phyloP scores from a whole-genome alignment of 176 grass and related monocot genomes.

The Puya raimondii region DNA sequence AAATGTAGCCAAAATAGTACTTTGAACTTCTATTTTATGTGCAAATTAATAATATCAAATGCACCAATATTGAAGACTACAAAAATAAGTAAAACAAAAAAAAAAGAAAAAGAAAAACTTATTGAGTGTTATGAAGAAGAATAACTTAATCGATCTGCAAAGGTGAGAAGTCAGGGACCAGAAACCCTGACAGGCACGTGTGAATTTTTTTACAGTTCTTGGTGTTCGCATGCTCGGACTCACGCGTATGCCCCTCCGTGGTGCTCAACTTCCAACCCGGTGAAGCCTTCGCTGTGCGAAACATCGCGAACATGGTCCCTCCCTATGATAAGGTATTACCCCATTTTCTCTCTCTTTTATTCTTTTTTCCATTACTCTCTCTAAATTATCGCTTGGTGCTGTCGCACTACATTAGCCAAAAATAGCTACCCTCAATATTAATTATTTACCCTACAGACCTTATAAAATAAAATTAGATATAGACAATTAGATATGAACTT shows the following conservation, averaged over 20 bases:
- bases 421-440: not conserved
- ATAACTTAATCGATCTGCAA: not conserved
- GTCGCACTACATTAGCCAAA: not conserved
- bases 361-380: not conserved
- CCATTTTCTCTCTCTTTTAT: not conserved
- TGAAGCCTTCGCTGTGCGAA: constrained; percentile 70
- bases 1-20: too few relatives aligned
- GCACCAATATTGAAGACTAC: too few relatives aligned
- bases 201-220: constrained; percentile 48
- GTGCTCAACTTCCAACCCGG: constrained; percentile 57
- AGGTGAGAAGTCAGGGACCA: too few relatives aligned
- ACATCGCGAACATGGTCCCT: constrained; percentile 58
- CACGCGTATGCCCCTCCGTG: constrained; percentile 68
- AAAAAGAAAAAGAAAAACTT: too few relatives aligned
- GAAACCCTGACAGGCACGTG: not conserved
- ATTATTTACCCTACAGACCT: too few relatives aligned
- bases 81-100: too few relatives aligned
- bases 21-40: too few relatives aligned
- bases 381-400: not conserved
- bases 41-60: too few relatives aligned
- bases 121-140: not conserved
- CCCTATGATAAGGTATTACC: constrained; percentile 52
- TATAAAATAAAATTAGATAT: too few relatives aligned
- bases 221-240: constrained; percentile 81
- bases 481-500: too few relatives aligned